Evolutionary conservation across 2,329 filamentous ascomycete species (phyloP), one percentile per base, ranked within the genome.

Genomic region (Ilyonectria mors-panacis): DNA sequence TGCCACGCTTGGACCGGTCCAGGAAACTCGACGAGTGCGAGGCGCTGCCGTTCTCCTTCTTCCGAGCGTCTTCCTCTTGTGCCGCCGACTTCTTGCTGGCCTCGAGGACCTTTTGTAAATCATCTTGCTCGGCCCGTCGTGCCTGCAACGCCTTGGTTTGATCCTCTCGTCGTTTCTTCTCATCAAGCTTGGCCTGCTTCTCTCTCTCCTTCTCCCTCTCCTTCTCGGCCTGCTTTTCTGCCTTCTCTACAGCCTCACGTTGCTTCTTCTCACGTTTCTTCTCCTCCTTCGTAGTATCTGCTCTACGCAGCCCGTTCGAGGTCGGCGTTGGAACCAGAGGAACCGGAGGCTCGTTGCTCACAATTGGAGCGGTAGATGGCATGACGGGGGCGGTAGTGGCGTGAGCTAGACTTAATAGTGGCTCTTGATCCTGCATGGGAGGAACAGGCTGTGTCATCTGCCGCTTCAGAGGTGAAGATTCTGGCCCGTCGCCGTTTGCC

Each of bases 181-280:
- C 71, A 21, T 76, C 74, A 60, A 88, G 85, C 57, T 89, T 85
- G 45, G 86, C 86, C 35, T 78, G 77, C 63, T 79, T 80, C 51
- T 79, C 78, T 35, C 73, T 74, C 47, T 80, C 78, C 63, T 80
- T 80, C 63, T 77, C 75, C 23, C 71, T 70, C 21, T 76, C 77
- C 56, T 78, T 78, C 45, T 79, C 77, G 51, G 87, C 87, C 57
- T 85, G 82, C 73, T 85, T 88, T 74, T 85, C 84, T 28, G 88
- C 88, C 79, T 91, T 92, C 69, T 87, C 85, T 0, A 78, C 72
- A 77, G 83, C 78, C 72, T 85, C 88, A 1, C 84, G 85, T 73
- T 93, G 93, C 81, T 91, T 95, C 85, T 91, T 94, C 65, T 89
- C 89, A 35, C 88, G 88, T 70, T 86, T 86, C 77, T 88, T 91